phyloP scores from a whole-genome alignment of 139 green algal species.

The Coelastrella sp. region DNA sequence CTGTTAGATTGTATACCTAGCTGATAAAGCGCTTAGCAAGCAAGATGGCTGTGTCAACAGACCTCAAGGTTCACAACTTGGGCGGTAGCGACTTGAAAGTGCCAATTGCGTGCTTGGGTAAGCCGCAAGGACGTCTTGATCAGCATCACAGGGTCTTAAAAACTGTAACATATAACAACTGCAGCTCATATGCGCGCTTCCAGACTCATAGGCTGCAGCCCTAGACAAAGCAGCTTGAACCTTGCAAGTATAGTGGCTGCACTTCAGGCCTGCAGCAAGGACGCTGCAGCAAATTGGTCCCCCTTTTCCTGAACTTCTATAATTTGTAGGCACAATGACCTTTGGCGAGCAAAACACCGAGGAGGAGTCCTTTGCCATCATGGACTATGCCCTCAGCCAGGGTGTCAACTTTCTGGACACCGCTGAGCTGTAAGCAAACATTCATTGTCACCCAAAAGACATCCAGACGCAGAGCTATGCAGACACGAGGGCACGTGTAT shows the following conservation, averaged over 20 bases:
- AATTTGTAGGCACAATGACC: conserved; percentile 71
- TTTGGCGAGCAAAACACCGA: conserved; percentile 58
- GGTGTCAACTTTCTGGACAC: conserved; percentile 82
- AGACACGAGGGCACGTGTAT: too few relatives aligned
- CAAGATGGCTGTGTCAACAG: neutral
- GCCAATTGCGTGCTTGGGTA: conserved; percentile 43
- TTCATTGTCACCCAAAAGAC: too few relatives aligned
- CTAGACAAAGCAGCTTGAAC: neutral
- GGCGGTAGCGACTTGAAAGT: conserved; percentile 72
- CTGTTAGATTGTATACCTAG: neutral
- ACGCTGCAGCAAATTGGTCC: too few relatives aligned
- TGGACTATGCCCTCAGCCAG: conserved; percentile 63
- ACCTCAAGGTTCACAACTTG: conserved; percentile 38
- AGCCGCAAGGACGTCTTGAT: too few relatives aligned
- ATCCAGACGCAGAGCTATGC: too few relatives aligned
- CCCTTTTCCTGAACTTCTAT: too few relatives aligned
- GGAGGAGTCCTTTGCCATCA: conserved; percentile 65
- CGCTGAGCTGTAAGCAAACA: conserved; percentile 74
- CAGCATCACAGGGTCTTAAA: too few relatives aligned
- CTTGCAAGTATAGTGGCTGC: neutral
- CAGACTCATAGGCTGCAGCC: neutral
- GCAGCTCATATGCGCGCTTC: too few relatives aligned
- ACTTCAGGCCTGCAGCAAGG: too few relatives aligned
- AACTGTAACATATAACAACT: neutral
- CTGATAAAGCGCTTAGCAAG: neutral